phyloP scores from a whole-genome alignment of 805 yeast genomes.

The Ogataea salicorniae region DNA sequence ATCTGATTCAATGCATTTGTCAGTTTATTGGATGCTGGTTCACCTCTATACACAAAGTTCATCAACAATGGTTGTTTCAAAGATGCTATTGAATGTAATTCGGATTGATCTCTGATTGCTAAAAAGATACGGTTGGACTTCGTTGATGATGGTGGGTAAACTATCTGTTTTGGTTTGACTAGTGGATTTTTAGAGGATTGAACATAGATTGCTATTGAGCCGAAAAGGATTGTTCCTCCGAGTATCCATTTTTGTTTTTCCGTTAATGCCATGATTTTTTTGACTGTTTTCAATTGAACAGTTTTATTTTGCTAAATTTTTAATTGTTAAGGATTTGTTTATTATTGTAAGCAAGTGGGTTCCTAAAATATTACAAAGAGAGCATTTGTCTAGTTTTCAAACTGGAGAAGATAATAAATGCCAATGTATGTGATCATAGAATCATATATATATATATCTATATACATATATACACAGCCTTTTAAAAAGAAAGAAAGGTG shows the following conservation, averaged over 20 bases:
- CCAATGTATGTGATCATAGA: too few relatives aligned
- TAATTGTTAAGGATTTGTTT: too few relatives aligned
- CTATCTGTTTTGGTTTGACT: constrained; percentile 26
- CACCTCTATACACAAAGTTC: constrained; percentile 68
- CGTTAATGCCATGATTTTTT: constrained; percentile 14
- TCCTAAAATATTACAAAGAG: too few relatives aligned
- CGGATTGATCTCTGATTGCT: constrained; percentile 53
- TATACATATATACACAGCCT: too few relatives aligned
- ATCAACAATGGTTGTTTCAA: constrained; percentile 58
- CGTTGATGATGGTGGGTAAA: constrained; percentile 33
- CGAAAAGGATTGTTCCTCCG: constrained; percentile 24
- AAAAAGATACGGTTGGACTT: constrained; percentile 38
- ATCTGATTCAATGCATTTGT: constrained; percentile 57
- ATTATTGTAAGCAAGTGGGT: too few relatives aligned
- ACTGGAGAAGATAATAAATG: too few relatives aligned
- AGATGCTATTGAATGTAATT: constrained; percentile 50
- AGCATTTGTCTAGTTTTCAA: too few relatives aligned
- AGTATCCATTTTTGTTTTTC: constrained; percentile 27
- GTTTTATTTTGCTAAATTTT: too few relatives aligned
- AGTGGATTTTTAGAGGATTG: constrained; percentile 24
- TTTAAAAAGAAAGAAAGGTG: too few relatives aligned
- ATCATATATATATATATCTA: too few relatives aligned
- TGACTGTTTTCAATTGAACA: too few relatives aligned
- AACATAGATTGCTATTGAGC: constrained; percentile 21
- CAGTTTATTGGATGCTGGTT: constrained; percentile 52